phyloP scores from a whole-genome alignment of 495 filamentous ascomycete genomes.

The Baudoinia panamericana region DNA sequence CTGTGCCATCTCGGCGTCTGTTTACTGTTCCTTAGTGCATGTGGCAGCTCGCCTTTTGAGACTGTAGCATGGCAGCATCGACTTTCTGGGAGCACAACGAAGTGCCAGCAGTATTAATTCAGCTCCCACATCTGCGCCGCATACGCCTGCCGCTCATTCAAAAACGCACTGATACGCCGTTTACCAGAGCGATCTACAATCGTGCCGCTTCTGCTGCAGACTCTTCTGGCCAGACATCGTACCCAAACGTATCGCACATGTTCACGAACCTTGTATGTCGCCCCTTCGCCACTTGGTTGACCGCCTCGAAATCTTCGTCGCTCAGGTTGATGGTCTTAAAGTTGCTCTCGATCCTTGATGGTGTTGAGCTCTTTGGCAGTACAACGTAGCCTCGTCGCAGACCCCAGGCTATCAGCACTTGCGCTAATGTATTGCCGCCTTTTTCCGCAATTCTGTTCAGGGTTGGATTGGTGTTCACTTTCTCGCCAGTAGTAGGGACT shows the following conservation, averaged over 20 bases:
- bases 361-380: slow-evolving; percentile 48
- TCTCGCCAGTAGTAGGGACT: slow-evolving; percentile 53
- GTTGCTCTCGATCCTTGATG: slow-evolving; percentile 44
- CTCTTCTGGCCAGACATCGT: slow-evolving; percentile 5
- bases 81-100: no score
- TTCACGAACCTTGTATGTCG: slow-evolving; percentile 13
- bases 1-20: no score
- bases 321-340: slow-evolving; percentile 38
- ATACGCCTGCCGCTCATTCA: no score
- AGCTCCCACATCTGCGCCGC: no score
- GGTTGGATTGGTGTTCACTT: slow-evolving; percentile 44
- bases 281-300: slow-evolving; percentile 42
- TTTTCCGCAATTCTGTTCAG: slow-evolving; percentile 37
- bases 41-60: no score
- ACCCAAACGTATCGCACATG: slow-evolving; percentile 5
- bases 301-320: slow-evolving; percentile 43
- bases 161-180: not conserved
- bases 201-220: not conserved
- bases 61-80: no score
- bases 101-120: no score
- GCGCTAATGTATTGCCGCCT: slow-evolving; percentile 35
- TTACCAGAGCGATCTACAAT: not conserved
- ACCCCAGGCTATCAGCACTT: slow-evolving; percentile 41
- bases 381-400: slow-evolving; percentile 41
- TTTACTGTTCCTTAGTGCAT: no score